Base-by-base conservation (phyloP, 148 eudicot species). In the Fallopia convolvulus region DNA sequence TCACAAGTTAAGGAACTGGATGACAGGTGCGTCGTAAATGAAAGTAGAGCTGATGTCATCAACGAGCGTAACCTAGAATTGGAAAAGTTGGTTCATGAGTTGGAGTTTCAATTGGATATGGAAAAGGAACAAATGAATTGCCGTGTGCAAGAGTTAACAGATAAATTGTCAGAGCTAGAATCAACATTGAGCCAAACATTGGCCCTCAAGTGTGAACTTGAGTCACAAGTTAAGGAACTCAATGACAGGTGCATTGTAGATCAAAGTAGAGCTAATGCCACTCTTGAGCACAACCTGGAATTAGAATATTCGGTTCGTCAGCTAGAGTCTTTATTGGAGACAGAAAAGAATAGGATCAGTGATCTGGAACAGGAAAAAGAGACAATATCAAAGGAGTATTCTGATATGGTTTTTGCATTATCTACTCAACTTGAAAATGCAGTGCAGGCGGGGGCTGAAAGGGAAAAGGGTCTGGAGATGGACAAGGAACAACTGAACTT, bases 261-360 rank as follows among this genome's bases (percentile, higher is more conserved):
- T 8, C 33, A 58, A 11, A 10, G 65, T 58, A 58, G 32, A 58
- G 26, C 65, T 21, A 58, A 2, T 9, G 33, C 32, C 26, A 23
- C 4, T 20, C 30, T 17, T 21, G 65, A 58, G 11, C 65, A 13
- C 12, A 58, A 58, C 30, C 30, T 20, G 9, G 91, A 94, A 78
- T 82, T 92, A 53, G 98, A 90, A 77, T 88, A 79, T 75, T 65
- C 89, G 72, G 76, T 90, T 41, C 85, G 86, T 74, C 89, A 86
- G 79, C 74, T 82, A 6, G 85, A 86, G 76, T 74, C 74, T 2
- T 79, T 75, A 17, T 75, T 82, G 44, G 79, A 79, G 47, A 6
- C 47, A 6, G 11, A 44, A 44, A 44, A 44, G 47, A 9, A 1
- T 44, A 44, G 11, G 8, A 44, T 6, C 47, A 44, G 7, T 6